Percentiles rank a stretch among this genome's conserved stretches.
Conservation (phyloP, 2,329 filamentous ascomycete genomes). For the Beauveria bassiana region DNA sequence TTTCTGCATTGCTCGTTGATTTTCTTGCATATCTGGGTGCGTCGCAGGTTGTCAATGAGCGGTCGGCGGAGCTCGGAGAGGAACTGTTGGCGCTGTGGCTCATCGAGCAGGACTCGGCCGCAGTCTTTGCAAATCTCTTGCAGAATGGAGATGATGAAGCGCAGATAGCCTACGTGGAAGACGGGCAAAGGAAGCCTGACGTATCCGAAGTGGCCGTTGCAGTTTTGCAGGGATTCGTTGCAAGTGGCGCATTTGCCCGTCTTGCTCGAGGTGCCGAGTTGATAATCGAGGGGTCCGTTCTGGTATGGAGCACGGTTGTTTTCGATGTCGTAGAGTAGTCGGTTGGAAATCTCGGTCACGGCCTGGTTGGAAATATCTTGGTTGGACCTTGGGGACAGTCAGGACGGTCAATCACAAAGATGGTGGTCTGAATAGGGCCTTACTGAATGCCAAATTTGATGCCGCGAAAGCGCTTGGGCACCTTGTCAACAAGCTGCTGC, state of each 20-base stretch:
- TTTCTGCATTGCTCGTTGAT: conserved; percentile 89
- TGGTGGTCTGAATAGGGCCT: neutral
- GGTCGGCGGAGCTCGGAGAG: conserved; percentile 75
- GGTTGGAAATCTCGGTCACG: conserved; percentile 89
- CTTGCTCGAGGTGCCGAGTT: conserved; percentile 86
- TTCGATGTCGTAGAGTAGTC: conserved; percentile 85
- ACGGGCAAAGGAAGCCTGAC: conserved; percentile 83
- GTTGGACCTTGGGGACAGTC: conserved; percentile 54
- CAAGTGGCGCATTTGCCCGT: conserved; percentile 74
- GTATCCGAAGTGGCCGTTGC: conserved; percentile 93
- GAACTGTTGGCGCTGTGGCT: conserved; percentile 68
- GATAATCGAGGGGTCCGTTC: conserved; percentile 81
- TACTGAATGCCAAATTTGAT: conserved; percentile 87
- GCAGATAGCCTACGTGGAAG: conserved; percentile 94
- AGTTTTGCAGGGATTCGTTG: conserved; percentile 69
- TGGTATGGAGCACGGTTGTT: conserved; percentile 66
- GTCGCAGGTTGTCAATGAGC: conserved; percentile 77
- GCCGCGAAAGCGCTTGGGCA: conserved; percentile 86
- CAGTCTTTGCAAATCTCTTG: conserved; percentile 96
- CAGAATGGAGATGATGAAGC: conserved; percentile 83
- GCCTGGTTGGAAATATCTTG: conserved; percentile 94
- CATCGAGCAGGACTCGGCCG: conserved; percentile 72
- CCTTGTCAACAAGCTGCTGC: conserved; percentile 80
- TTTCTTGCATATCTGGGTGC: conserved; percentile 75
- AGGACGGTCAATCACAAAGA: neutral